phyloP scores from a whole-genome alignment of 176 grass and related monocot species.

The Bolboschoenus planiculmis region DNA sequence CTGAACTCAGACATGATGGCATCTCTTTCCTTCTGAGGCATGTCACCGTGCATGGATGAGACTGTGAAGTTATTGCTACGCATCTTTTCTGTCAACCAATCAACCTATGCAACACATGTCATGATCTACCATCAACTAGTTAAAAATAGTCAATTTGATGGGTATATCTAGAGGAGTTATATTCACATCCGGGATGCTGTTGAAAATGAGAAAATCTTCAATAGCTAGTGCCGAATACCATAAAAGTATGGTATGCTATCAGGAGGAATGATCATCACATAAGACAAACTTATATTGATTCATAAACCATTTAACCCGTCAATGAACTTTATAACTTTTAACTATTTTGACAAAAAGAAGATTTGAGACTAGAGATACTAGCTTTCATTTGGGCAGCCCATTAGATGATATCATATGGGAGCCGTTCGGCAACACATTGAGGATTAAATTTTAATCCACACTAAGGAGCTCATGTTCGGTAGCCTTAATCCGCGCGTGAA shows the following conservation, averaged over 20 bases:
- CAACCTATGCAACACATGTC: constrained; percentile 50
- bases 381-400: neutral
- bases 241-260: neutral
- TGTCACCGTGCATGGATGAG: constrained; percentile 91
- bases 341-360: neutral
- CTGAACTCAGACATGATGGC: constrained; percentile 88
- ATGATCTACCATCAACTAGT: neutral
- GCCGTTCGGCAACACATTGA: no score
- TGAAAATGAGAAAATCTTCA: neutral
- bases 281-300: neutral
- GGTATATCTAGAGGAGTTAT: neutral
- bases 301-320: neutral
- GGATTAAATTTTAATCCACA: no score
- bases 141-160: neutral
- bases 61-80: constrained; percentile 93
- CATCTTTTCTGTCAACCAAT: constrained; percentile 96
- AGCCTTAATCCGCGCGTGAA: no score
- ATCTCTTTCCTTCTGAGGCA: constrained; percentile 93
- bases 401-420: neutral
- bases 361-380: neutral
- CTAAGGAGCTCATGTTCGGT: no score
- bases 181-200: neutral
- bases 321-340: neutral
- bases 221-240: neutral
- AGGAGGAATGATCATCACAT: neutral